Percentiles rank a stretch among this genome's conserved stretches.
These are phyloP conservation scores for Fusarium setosum DNA, from an alignment of 2,329 filamentous ascomycete genomes.

Conservation along the genomic window DNA sequence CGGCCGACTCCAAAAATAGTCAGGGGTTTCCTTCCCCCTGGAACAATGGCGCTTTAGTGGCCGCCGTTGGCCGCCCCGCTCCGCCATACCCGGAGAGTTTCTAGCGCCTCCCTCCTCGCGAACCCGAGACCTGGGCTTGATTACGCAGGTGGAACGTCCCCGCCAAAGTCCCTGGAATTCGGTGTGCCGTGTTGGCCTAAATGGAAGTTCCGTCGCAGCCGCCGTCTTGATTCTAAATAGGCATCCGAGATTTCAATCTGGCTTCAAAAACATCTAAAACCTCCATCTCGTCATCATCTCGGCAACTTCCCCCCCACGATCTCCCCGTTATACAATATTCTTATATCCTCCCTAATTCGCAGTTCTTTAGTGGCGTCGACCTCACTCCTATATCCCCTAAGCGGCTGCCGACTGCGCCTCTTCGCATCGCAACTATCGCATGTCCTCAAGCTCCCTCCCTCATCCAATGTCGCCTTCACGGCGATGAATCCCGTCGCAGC, in stretches of 20 bases:
- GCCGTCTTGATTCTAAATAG: too few relatives aligned
- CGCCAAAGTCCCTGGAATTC: conserved; percentile 29
- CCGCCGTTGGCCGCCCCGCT: not conserved
- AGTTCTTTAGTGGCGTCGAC: not conserved
- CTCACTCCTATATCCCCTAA: not conserved
- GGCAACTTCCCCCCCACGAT: conserved; percentile 5
- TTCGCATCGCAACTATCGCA: conserved; percentile 12
- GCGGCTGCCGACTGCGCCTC: not conserved
- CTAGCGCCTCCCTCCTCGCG: conserved; percentile 27
- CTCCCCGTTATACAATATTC: not conserved
- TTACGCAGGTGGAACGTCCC: conserved; percentile 28
- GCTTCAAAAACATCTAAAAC: conserved; percentile 13
- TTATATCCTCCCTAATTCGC: not conserved
- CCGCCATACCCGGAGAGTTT: conserved; percentile 20
- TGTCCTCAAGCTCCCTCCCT: conserved; percentile 25
- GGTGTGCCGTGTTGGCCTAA: not conserved
- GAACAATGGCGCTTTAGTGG: conserved; percentile 6
- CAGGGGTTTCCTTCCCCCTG: conserved; percentile 26
- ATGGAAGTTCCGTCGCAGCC: conserved; percentile 20
- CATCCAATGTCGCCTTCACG: conserved; percentile 36
- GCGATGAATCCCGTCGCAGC: conserved; percentile 50
- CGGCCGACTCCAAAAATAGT: conserved; percentile 26
- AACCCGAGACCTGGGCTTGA: too few relatives aligned
- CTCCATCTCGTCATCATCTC: conserved; percentile 7
- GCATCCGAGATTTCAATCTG: not conserved